A percentile compares a stretch with the other conserved stretches of the same genome.
Evolutionary conservation across 2,329 filamentous ascomycete genomes (phyloP).

Genomic region (Calonectria honghensis): DNA sequence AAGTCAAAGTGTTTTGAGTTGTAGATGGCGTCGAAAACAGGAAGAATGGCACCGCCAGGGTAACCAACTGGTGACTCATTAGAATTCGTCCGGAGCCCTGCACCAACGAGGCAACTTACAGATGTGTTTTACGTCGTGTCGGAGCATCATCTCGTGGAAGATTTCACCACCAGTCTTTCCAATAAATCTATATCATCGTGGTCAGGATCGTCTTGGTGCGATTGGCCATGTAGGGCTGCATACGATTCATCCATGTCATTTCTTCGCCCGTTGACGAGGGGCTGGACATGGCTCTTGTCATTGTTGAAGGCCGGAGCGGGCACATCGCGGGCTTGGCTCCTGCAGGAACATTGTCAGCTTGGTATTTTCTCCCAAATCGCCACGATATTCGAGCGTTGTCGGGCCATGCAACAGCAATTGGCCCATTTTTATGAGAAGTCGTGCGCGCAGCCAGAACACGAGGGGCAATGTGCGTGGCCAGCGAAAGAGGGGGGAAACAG

Average conservation of each 20-base stretch:
- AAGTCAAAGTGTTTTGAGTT: slow-evolving; percentile 98
- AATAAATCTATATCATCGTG: slow-evolving; percentile 79
- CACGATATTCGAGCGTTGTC: slow-evolving; percentile 26
- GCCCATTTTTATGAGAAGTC: slow-evolving; percentile 24
- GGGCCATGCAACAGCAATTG: slow-evolving; percentile 20
- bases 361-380: slow-evolving; percentile 35
- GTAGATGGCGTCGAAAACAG: slow-evolving; percentile 99
- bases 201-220: slow-evolving; percentile 24
- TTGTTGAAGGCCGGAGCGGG: slow-evolving; percentile 79
- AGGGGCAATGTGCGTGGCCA: slow-evolving; percentile 41
- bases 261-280: slow-evolving; percentile 76
- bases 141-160: slow-evolving; percentile 99
- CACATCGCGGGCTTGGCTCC: slow-evolving; percentile 69
- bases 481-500: slow-evolving; percentile 5
- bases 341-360: slow-evolving; percentile 41
- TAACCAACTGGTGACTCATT: slow-evolving; percentile 79
- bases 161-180: slow-evolving; percentile 97
- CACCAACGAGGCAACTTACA: slow-evolving; percentile 77
- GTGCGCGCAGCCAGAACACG: slow-evolving; percentile 33
- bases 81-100: not conserved
- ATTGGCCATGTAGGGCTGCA: slow-evolving; percentile 58
- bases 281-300: slow-evolving; percentile 77
- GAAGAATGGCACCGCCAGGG: slow-evolving; percentile 95
- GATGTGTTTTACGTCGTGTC: slow-evolving; percentile 93
- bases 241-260: slow-evolving; percentile 88